A percentile compares a stretch with the other conserved stretches of the same genome.
phyloP scores from a whole-genome alignment of 2,329 filamentous ascomycete genomes.

The Penicillium sp. region DNA sequence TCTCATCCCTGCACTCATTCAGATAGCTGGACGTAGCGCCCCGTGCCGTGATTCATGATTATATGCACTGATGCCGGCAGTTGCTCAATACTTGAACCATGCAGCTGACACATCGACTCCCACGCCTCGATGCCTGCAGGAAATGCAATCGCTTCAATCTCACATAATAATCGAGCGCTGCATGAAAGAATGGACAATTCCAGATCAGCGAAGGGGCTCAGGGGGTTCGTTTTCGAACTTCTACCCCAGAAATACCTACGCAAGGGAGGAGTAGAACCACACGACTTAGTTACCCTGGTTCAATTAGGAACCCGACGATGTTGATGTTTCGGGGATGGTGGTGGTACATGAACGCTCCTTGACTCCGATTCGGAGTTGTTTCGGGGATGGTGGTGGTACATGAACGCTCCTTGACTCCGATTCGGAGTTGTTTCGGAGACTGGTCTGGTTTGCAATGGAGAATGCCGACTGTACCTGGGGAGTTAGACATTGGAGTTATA shows the following conservation, averaged over 20 bases:
- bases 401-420: constrained; percentile 6
- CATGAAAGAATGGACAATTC: background rate
- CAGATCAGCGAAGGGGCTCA: constrained; percentile 12
- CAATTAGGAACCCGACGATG: constrained; percentile 8
- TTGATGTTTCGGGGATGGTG: constrained; percentile 6
- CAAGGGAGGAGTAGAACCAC: constrained; percentile 25
- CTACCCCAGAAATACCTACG: constrained; percentile 17
- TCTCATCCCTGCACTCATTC: background rate
- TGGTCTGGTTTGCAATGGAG: background rate
- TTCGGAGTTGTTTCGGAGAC: constrained; percentile 3
- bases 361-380: constrained; percentile 7
- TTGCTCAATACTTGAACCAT: constrained; percentile 18
- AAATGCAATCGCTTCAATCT: constrained; percentile 6
- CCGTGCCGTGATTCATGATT: background rate
- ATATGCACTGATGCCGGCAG: constrained; percentile 12
- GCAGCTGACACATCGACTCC: constrained; percentile 20
- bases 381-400: background rate
- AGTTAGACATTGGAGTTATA: too few species aligned
- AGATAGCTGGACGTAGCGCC: background rate
- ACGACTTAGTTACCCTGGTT: background rate
- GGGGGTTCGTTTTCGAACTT: too few species aligned
- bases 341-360: constrained; percentile 2
- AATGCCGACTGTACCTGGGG: background rate
- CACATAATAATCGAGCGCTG: background rate
- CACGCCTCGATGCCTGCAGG: constrained; percentile 6